Conservation (phyloP, 441 rosid genomes). For the Erysimum cheiri region DNA sequence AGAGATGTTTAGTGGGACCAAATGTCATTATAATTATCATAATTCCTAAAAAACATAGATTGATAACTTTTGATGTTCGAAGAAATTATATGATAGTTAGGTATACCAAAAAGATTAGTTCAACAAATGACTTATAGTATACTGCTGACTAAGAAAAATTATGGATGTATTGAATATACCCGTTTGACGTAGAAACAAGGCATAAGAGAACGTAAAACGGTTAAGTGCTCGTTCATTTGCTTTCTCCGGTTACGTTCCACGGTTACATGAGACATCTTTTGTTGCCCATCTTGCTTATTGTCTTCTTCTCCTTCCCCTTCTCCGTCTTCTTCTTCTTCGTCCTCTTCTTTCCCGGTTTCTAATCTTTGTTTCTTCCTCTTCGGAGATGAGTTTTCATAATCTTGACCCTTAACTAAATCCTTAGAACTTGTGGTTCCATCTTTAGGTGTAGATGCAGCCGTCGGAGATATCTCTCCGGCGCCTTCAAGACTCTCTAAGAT, state of each 20-base stretch:
- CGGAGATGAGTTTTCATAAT: constrained; percentile 43
- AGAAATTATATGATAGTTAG: constrained; percentile 10
- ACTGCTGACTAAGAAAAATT: background rate
- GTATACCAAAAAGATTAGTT: constrained; percentile 25
- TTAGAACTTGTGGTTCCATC: constrained; percentile 37
- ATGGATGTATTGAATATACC: constrained; percentile 46
- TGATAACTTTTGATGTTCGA: constrained; percentile 32
- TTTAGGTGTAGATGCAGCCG: constrained; percentile 38
- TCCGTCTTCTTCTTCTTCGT: constrained; percentile 33
- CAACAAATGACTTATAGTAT: too few relatives aligned
- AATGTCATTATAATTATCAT: constrained; percentile 38
- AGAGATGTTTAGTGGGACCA: constrained; percentile 36
- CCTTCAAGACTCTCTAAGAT: constrained; percentile 78
- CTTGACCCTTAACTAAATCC: constrained; percentile 34
- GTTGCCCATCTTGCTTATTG: constrained; percentile 61
- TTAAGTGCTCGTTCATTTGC: constrained; percentile 93
- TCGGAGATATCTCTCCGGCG: constrained; percentile 59
- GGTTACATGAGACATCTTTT: constrained; percentile 77
- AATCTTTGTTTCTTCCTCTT: constrained; percentile 56
- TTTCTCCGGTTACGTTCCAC: constrained; percentile 97
- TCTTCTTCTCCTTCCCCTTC: constrained; percentile 47
- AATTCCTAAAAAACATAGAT: constrained; percentile 22
- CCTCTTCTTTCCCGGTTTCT: constrained; percentile 29
- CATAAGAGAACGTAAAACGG: constrained; percentile 87
- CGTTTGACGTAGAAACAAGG: constrained; percentile 98